Conservation (phyloP, 768 basidiomycete species). For the Rhodosporidiobolus odoratus region DNA sequence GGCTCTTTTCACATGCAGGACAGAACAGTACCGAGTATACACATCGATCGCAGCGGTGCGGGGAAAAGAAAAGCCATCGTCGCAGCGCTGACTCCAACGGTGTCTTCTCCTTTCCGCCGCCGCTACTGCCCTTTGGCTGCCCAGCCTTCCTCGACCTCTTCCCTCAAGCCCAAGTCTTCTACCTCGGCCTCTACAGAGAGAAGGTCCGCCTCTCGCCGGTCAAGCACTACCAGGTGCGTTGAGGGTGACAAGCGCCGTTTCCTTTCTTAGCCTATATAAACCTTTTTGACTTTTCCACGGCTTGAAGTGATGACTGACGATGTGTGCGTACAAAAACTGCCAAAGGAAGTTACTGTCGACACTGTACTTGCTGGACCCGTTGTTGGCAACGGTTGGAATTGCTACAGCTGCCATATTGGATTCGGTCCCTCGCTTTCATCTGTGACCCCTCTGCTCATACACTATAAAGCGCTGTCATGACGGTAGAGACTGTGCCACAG, state of each 20-base stretch:
- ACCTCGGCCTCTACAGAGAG: slow-evolving; percentile 61
- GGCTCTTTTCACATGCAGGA: too few species aligned
- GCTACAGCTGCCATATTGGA: slow-evolving; percentile 79
- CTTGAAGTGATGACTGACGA: not conserved
- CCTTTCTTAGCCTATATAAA: too few species aligned
- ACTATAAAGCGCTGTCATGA: too few species aligned
- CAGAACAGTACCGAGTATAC: too few species aligned
- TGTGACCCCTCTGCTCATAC: too few species aligned
- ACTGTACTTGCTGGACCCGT: slow-evolving; percentile 83
- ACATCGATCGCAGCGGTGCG: too few species aligned
- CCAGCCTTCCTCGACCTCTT: slow-evolving; percentile 70
- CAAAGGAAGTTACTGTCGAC: slow-evolving; percentile 74
- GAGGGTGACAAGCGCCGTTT: not conserved
- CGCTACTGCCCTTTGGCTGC: not conserved
- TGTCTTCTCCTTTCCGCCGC: not conserved
- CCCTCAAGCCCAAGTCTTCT: slow-evolving; percentile 82
- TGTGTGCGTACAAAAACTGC: slow-evolving; percentile 51
- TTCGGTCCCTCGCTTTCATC: slow-evolving; percentile 52
- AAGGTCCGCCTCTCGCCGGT: slow-evolving; percentile 37
- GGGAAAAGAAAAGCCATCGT: too few species aligned
- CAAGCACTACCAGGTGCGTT: slow-evolving; percentile 41
- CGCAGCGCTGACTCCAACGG: not conserved
- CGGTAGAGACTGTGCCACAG: too few species aligned
- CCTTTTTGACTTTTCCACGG: too few species aligned
- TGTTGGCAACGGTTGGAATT: slow-evolving; percentile 91